Evolutionary conservation across 768 basidiomycete genomes (phyloP).

Genomic region (Boletus reticulatus): DNA sequence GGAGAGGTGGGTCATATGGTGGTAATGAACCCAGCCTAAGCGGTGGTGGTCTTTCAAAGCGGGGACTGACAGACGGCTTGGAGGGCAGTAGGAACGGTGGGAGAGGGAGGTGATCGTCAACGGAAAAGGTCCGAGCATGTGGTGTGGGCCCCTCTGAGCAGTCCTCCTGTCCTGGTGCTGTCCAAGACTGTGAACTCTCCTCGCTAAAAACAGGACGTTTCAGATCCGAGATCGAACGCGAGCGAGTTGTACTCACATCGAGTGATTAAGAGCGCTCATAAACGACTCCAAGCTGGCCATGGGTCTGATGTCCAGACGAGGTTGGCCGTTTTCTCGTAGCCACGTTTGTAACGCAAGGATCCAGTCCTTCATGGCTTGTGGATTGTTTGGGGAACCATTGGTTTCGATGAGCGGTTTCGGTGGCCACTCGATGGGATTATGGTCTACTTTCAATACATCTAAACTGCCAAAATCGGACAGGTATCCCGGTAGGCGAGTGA

Average conservation of each 20-base stretch:
- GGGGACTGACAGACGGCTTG: slow-evolving; percentile 24
- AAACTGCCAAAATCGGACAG: slow-evolving; percentile 69
- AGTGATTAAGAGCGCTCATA: slow-evolving; percentile 36
- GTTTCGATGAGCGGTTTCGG: slow-evolving; percentile 55
- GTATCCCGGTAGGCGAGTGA: slow-evolving; percentile 77
- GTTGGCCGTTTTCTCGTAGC: slow-evolving; percentile 55
- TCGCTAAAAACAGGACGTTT: slow-evolving; percentile 29
- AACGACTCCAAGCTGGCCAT: slow-evolving; percentile 50
- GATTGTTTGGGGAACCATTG: slow-evolving; percentile 40
- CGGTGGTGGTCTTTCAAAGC: slow-evolving; percentile 44
- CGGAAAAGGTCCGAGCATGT: slow-evolving; percentile 60
- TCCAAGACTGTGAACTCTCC: slow-evolving; percentile 44
- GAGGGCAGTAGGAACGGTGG: slow-evolving; percentile 22
- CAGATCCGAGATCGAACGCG: background rate
- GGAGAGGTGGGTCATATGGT: slow-evolving; percentile 42
- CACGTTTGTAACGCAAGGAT: slow-evolving; percentile 69
- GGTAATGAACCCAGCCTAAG: slow-evolving; percentile 47
- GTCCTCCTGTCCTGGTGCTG: slow-evolving; percentile 38
- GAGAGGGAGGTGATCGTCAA: slow-evolving; percentile 57
- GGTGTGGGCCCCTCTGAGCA: slow-evolving; percentile 40
- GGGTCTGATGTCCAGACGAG: slow-evolving; percentile 29
- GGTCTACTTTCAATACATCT: slow-evolving; percentile 80
- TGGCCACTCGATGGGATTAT: slow-evolving; percentile 95
- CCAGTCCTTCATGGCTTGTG: slow-evolving; percentile 66
- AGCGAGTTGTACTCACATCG: slow-evolving; percentile 21